Evolutionary conservation across 805 yeast species (phyloP), one percentile per base, ranked within the genome.

Genomic region (Candida golubevii): DNA sequence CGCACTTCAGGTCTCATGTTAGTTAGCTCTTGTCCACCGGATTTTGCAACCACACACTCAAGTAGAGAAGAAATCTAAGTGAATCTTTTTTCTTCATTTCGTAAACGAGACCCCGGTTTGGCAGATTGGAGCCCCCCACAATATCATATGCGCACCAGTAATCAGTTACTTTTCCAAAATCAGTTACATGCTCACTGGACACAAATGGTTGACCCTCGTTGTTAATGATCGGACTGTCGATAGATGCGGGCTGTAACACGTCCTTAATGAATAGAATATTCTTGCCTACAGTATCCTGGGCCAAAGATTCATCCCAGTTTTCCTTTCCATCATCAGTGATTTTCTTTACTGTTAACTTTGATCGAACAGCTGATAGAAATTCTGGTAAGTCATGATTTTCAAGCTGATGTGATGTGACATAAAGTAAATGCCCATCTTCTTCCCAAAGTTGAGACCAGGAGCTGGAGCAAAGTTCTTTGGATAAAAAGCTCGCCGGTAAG

Each of bases 121-220:
- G 49, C 27, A 54, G 47, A 1, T 43, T 39, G 2, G 57, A 58
- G 36, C 57, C 48, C 1, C 68, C 69, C 2, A 65, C 62, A 5
- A 62, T 42, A 38, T 65, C 63, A 49, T 67, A 67, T 8, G 57
- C 58, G 50, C 72, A 67, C 66, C 67, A 66, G 46, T 53, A 66
- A 42, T 62, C 55, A 7, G 49, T 49, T 10, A 42, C 43, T 11
- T 44, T 35, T 10, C 50, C 50, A 40, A 56, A 54, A 2, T 39
- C 41, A 13, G 46, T 53, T 29, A 52, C 53, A 13, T 41, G 38
- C 2, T 49, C 37, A 68, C 70, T 65, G 8, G 62, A 60, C 27
- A 50, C 38, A 14, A 50, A 49, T 1, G 70, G 71, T 46, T 63
- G 71, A 23, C 48, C 51, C 7, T 52, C 58, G 8, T 41, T 39